Base-by-base conservation (phyloP, 139 green algal species). In the Coelastrella sp. region DNA sequence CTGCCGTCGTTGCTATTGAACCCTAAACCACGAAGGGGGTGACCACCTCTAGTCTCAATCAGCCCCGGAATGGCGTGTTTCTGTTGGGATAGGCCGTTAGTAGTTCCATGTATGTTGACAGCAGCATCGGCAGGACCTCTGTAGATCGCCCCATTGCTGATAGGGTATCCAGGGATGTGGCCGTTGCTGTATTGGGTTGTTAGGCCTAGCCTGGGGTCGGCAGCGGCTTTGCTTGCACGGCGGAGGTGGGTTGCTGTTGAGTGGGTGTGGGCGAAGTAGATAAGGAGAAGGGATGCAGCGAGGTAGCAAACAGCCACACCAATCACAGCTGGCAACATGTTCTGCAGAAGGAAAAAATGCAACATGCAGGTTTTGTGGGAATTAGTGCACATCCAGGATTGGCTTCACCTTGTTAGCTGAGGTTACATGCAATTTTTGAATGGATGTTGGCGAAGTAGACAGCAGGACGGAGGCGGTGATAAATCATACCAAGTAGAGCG, bases 241-340 rank as follows among this genome's bases (percentile, higher is more conserved):
- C 54, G 61, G 4, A 76, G 22, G 5, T 68, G 60, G 60, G 77
- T 86, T 60, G 81, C 82, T 10, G 57, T 11, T 4, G 73, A 10
- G 16, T 61, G 78, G 64, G 19, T 77, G 5, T 64, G 11, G 22
- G 82, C 65, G 5, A 17, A 19, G 81, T 86, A 60, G 3, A 76
- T 59, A 7, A 79, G 82, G 64, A 87, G 56, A 11, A 56, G 56
- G 13, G 64, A 65, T 13, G n/a, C 82, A 47, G 82, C 82, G 13
- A 87, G 65, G 65, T 79, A 87, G 65, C 32, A 78, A 11, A 78
- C 32, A 57, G 73, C 54, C n/a, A 87, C 64, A 54, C 64, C 65
- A 54, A 78, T 71, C 64, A 87, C 5, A 57, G 59, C 82, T 65
- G 82, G 82, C 23, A 87, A 22, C 82, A 87, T 47, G 54, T 58